Evolutionary conservation across 2,329 filamentous ascomycete species (phyloP).

Genomic region (Xenosphaeropsis pyriputrescens): DNA sequence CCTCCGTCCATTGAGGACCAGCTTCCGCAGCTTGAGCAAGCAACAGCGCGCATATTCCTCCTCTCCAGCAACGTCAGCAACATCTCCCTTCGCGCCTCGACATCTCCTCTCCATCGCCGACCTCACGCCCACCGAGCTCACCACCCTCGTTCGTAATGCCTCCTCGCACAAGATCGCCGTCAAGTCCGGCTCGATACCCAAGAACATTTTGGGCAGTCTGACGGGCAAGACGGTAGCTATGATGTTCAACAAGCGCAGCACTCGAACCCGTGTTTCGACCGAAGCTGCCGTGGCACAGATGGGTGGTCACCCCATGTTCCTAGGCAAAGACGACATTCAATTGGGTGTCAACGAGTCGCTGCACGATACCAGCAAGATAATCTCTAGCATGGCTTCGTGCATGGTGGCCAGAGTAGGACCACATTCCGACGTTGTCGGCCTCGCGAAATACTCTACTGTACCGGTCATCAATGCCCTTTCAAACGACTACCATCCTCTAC

Average conservation of each 20-base stretch:
- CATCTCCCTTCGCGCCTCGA: slow-evolving; percentile 47
- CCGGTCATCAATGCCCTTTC: slow-evolving; percentile 82
- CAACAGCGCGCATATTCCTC: slow-evolving; percentile 8
- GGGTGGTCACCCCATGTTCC: slow-evolving; percentile 90
- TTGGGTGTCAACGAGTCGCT: slow-evolving; percentile 90
- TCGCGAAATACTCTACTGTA: slow-evolving; percentile 60
- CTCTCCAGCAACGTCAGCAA: slow-evolving; percentile 6
- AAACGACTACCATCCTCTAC: slow-evolving; percentile 83
- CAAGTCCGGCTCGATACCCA: slow-evolving; percentile 51
- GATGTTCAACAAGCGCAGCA: slow-evolving; percentile 95
- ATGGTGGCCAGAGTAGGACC: slow-evolving; percentile 68
- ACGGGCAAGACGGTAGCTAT: slow-evolving; percentile 74
- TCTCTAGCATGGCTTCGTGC: slow-evolving; percentile 84
- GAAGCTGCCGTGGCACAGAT: slow-evolving; percentile 81
- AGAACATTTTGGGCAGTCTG: slow-evolving; percentile 44
- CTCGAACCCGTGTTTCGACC: slow-evolving; percentile 82
- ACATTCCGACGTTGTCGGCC: slow-evolving; percentile 57
- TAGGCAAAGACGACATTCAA: slow-evolving; percentile 93
- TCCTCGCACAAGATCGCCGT: slow-evolving; percentile 59
- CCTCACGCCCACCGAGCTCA: slow-evolving; percentile 65
- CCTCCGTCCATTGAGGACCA: slow-evolving; percentile 11
- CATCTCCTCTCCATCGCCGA: slow-evolving; percentile 90
- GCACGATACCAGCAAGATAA: slow-evolving; percentile 81
- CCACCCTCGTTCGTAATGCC: slow-evolving; percentile 71
- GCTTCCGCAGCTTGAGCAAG: slow-evolving; percentile 9